Percentiles rank a stretch among this genome's conserved stretches.
Conservation (phyloP, 2,329 filamentous ascomycete species). For the Paradendryphiella salina region DNA sequence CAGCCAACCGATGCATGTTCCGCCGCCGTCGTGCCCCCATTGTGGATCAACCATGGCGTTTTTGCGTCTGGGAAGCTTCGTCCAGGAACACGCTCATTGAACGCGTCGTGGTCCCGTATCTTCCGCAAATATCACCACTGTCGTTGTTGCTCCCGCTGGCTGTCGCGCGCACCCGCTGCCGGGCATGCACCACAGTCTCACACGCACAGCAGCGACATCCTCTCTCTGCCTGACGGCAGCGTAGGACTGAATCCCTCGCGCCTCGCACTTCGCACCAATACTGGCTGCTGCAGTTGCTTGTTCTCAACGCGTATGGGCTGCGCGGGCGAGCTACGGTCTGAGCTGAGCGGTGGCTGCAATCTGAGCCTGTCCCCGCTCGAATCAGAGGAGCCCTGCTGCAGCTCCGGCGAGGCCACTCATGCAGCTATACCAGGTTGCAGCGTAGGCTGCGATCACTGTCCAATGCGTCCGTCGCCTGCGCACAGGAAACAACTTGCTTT, state of each 20-base stretch:
- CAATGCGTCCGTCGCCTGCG: slow-evolving; percentile 37
- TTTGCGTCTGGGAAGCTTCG: slow-evolving; percentile 34
- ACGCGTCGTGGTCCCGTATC: slow-evolving; percentile 34
- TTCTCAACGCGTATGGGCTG: slow-evolving; percentile 9
- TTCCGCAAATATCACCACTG: slow-evolving; percentile 20
- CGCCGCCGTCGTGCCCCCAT: slow-evolving; percentile 20
- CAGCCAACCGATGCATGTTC: slow-evolving; percentile 19
- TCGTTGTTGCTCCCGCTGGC: slow-evolving; percentile 15
- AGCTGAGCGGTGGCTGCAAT: slow-evolving; percentile 22
- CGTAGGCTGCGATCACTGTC: slow-evolving; percentile 34
- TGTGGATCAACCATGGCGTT: slow-evolving; percentile 36
- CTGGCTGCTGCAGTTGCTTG: slow-evolving; percentile 16
- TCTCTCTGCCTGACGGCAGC: slow-evolving; percentile 9
- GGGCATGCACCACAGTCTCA: slow-evolving; percentile 7
- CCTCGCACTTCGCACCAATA: slow-evolving; percentile 27
- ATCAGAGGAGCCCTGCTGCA: slow-evolving; percentile 27
- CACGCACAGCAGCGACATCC: slow-evolving; percentile 8
- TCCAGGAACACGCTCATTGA: slow-evolving; percentile 42
- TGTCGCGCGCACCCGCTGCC: slow-evolving; percentile 12
- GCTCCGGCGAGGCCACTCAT: slow-evolving; percentile 44
- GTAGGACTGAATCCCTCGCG: slow-evolving; percentile 15
- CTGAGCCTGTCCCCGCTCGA: slow-evolving; percentile 36
- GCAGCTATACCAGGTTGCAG: slow-evolving; percentile 44
- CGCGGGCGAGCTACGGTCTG: slow-evolving; percentile 8
- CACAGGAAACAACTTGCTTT: slow-evolving; percentile 38